Evolutionary conservation across 2,329 filamentous ascomycete species (phyloP).

Genomic region (Talaromyces sp.): DNA sequence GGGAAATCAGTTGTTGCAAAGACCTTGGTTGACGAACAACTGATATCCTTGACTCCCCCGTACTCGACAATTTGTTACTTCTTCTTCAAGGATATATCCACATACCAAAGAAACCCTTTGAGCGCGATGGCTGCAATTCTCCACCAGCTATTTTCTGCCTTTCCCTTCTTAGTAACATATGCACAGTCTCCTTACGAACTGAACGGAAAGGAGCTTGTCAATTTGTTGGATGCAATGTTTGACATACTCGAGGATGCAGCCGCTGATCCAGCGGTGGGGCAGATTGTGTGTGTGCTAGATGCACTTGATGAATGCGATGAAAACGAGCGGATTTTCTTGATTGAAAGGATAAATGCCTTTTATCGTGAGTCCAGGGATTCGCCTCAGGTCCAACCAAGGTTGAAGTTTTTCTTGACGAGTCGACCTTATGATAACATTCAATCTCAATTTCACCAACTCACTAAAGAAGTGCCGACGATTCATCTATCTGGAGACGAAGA

Average conservation of each 20-base stretch:
- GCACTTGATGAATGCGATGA: constrained; percentile 34
- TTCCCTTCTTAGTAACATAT: too few relatives aligned
- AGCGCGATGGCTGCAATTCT: constrained; percentile 29
- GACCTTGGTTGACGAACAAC: constrained; percentile 26
- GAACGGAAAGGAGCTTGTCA: too few relatives aligned
- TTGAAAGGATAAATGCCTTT: background rate
- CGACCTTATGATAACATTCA: constrained; percentile 9
- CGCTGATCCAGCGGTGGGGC: background rate
- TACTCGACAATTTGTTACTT: constrained; percentile 35
- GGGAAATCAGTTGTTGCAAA: constrained; percentile 40
- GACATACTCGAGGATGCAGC: background rate
- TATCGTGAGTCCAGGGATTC: background rate
- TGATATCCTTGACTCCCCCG: constrained; percentile 15
- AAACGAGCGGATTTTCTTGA: constrained; percentile 13
- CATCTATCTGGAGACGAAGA: constrained; percentile 12
- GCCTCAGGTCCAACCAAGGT: background rate
- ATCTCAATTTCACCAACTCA: background rate
- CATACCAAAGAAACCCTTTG: background rate
- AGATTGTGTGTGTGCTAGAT: constrained; percentile 31
- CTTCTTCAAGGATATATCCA: constrained; percentile 37
- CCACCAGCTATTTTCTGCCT: constrained; percentile 25
- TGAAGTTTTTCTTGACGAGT: constrained; percentile 28
- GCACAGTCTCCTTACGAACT: too few relatives aligned
- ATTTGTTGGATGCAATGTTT: background rate
- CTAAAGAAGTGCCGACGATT: constrained; percentile 1